Evolutionary conservation across 805 yeast species (phyloP).

Genomic region (Schwanniomyces pseudopolymorphus): DNA sequence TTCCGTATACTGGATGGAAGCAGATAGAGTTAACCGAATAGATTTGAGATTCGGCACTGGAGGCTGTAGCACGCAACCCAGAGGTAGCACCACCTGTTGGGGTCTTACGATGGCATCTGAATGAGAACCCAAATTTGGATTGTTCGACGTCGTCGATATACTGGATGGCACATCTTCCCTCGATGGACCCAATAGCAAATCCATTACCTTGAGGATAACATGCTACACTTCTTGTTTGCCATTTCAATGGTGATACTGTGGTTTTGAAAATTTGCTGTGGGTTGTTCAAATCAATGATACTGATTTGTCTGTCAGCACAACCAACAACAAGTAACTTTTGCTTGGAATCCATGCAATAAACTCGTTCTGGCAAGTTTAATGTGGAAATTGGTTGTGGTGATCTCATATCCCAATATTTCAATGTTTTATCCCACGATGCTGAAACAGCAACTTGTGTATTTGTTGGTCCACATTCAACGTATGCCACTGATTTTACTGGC

Average conservation of each 20-base stretch:
- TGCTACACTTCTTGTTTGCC: conserved; percentile 79
- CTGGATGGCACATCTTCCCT: conserved; percentile 94
- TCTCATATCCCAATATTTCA: conserved; percentile 93
- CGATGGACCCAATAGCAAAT: conserved; percentile 88
- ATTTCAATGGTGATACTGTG: conserved; percentile 74
- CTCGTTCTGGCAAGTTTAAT: conserved; percentile 83
- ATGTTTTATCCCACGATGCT: conserved; percentile 96
- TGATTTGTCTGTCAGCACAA: conserved; percentile 85
- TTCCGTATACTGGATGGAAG: conserved; percentile 88
- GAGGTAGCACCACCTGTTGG: conserved; percentile 29
- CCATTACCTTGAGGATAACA: conserved; percentile 94
- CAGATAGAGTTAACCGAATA: conserved; percentile 78
- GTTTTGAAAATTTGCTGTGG: conserved; percentile 83
- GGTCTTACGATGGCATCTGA: conserved; percentile 88
- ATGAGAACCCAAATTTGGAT: conserved; percentile 73
- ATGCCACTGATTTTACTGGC: conserved; percentile 71
- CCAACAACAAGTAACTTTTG: conserved; percentile 87
- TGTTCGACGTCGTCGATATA: conserved; percentile 84
- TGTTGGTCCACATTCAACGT: conserved; percentile 81
- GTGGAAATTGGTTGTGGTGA: conserved; percentile 80
- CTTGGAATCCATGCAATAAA: conserved; percentile 81
- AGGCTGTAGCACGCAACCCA: conserved; percentile 23
- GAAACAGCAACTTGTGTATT: conserved; percentile 81
- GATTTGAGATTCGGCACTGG: conserved; percentile 55
- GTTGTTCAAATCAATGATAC: conserved; percentile 72